Base-by-base conservation (phyloP, 1,284 basidiomycete genomes). In the Termitomyces sp. region DNA sequence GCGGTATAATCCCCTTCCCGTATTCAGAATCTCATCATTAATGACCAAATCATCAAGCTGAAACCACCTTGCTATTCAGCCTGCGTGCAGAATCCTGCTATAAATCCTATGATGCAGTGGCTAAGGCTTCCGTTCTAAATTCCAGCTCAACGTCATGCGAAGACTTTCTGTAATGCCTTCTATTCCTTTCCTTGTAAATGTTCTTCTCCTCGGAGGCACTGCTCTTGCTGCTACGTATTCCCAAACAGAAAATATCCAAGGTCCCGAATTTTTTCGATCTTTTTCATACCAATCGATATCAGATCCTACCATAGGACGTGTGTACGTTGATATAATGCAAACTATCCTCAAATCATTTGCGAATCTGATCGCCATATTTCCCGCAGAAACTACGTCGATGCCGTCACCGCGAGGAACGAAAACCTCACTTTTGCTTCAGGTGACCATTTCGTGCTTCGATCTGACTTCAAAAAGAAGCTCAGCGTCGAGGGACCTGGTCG, bases 281-380 rank as follows among this genome's bases (percentile, higher is more conserved):
- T 86, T 84, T 65, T 67, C 68, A 15, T 78, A 75, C 58, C 60
- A 81, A 60, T 74, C 79, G n/a, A 79, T 82, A 51, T 45, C 74
- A 1, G 84, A 86, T 64, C 83, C 84, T 2, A 83, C 83, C 7
- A 70, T 80, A 60, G 83, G 84, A 24, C 73, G 82, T 60, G 84
- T 86, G 83, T 84, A 66, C 68, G 80, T 66, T 10, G 15, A 26
- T 6, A 3, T 9, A 2, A 5, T 19, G 26, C 24, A 33, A 17
- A 5, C n/a, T 13, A 42, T 42, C 34, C 19, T 19, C 38, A 31
- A 34, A 53, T n/a, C 7, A 8, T 30, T 19, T 12, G n/a, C 12
- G n/a, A 15, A 46, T 50, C n/a, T 39, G 28, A 21, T 31, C 34
- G n/a, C 28, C 48, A 50, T 50, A 15, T 43, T 8, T 44, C 36